A percentile compares a stretch with the other conserved stretches of the same genome.
Conservation (phyloP, 2,329 filamentous ascomycete genomes). For the Microdochium bolleyi region DNA sequence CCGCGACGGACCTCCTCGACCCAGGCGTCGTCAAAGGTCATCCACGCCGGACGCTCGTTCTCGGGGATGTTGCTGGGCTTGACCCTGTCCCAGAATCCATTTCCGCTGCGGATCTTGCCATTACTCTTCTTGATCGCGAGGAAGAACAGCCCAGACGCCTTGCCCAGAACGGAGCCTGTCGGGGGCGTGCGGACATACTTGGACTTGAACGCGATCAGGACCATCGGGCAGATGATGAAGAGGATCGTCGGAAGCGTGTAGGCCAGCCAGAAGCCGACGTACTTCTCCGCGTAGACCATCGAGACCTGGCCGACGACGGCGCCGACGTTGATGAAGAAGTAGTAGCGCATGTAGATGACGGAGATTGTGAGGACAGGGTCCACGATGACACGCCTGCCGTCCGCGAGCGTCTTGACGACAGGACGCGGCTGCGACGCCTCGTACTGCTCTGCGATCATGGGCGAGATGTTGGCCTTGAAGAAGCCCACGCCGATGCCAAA, state of each 20-base stretch:
- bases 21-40: slow-evolving; percentile 79
- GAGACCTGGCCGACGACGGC: slow-evolving; percentile 51
- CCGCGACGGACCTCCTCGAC: slow-evolving; percentile 71
- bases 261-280: slow-evolving; percentile 67
- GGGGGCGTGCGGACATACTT: slow-evolving; percentile 57
- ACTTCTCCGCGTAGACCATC: slow-evolving; percentile 70
- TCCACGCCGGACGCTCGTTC: slow-evolving; percentile 56
- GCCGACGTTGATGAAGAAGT: slow-evolving; percentile 63
- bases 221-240: slow-evolving; percentile 53
- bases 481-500: slow-evolving; percentile 57
- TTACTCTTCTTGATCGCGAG: slow-evolving; percentile 47
- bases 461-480: slow-evolving; percentile 61
- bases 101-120: slow-evolving; percentile 15
- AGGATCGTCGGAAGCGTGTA: slow-evolving; percentile 60
- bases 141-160: slow-evolving; percentile 53
- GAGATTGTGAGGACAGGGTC: slow-evolving; percentile 50
- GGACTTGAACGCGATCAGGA: slow-evolving; percentile 52
- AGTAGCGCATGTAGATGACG: slow-evolving; percentile 58
- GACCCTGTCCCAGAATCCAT: slow-evolving; percentile 57
- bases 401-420: slow-evolving; percentile 36
- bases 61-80: slow-evolving; percentile 58
- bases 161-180: slow-evolving; percentile 63
- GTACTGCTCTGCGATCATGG: slow-evolving; percentile 55
- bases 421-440: slow-evolving; percentile 34
- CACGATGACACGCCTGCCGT: slow-evolving; percentile 51